A percentile compares a stretch with the other conserved stretches of the same genome.
These are phyloP conservation scores for Phytophthora litchii DNA, from an alignment of 352 stramenopile species.

Conservation along the genomic window DNA sequence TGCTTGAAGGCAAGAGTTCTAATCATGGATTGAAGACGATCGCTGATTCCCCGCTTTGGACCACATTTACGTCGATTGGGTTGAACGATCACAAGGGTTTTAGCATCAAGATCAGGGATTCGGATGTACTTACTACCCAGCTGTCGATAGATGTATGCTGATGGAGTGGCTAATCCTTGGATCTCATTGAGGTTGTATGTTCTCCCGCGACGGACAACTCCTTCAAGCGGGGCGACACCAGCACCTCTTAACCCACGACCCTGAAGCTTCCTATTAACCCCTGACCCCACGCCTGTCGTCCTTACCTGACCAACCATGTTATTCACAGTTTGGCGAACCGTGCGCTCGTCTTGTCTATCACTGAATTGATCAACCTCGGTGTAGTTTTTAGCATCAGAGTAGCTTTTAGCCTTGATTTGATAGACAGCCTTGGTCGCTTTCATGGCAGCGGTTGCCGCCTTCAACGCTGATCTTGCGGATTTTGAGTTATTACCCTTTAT, in stretches of 20 bases:
- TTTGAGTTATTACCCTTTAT: too few relatives aligned
- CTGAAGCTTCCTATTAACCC: background rate
- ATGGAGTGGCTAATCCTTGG: constrained; percentile 11
- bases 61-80: constrained; percentile 11
- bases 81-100: constrained; percentile 15
- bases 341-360: constrained; percentile 8
- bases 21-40: constrained; percentile 14
- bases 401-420: constrained; percentile 17
- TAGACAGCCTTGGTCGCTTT: constrained; percentile 18
- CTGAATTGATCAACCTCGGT: too few relatives aligned
- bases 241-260: constrained; percentile 11
- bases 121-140: constrained; percentile 2
- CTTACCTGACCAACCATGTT: constrained; percentile 16
- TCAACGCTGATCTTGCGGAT: constrained; percentile 4
- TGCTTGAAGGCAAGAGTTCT: constrained; percentile 1
- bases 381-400: too few relatives aligned
- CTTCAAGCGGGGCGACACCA: constrained; percentile 13
- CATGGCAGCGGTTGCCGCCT: constrained; percentile 4
- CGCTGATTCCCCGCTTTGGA: constrained; percentile 4
- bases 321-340: constrained; percentile 17
- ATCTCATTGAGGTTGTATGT: constrained; percentile 24
- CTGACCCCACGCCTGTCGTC: too few relatives aligned
- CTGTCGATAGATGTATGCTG: background rate
- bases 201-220: constrained; percentile 5
- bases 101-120: constrained; percentile 17